phyloP scores from a whole-genome alignment of 2,329 filamentous ascomycete species.

The Diaporthe velutina region DNA sequence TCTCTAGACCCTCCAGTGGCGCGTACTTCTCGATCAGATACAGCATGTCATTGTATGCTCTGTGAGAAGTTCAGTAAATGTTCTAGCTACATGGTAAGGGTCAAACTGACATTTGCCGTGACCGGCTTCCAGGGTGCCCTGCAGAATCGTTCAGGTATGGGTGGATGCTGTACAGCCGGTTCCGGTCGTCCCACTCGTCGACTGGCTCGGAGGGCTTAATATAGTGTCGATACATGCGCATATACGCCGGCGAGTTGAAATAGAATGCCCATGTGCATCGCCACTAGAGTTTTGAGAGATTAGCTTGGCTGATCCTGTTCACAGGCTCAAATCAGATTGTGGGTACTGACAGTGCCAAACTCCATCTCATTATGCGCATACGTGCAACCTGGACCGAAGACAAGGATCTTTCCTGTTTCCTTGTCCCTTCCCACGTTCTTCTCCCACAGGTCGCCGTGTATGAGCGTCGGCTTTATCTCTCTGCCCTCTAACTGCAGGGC shows the following conservation, averaged over 20 bases:
- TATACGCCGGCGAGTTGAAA: constrained; percentile 25
- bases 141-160: constrained; percentile 16
- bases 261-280: constrained; percentile 29
- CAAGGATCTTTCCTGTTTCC: not conserved
- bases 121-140: constrained; percentile 9
- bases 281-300: not conserved
- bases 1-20: constrained; percentile 9
- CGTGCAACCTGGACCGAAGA: constrained; percentile 23
- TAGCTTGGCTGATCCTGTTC: not conserved
- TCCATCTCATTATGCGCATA: constrained; percentile 19
- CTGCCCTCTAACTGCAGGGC: constrained; percentile 20
- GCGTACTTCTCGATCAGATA: constrained; percentile 22
- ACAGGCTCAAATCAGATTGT: not conserved
- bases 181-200: constrained; percentile 25
- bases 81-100: not conserved
- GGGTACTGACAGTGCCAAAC: not conserved
- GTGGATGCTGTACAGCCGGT: constrained; percentile 9
- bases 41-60: constrained; percentile 28
- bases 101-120: not conserved
- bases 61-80: not conserved
- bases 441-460: constrained; percentile 24
- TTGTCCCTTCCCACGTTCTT: constrained; percentile 6
- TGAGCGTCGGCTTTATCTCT: not conserved
- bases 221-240: not conserved
- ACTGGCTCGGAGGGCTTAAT: not conserved